phyloP scores from a whole-genome alignment of 176 grass and related monocot species.

The Pontederia crassipes region DNA sequence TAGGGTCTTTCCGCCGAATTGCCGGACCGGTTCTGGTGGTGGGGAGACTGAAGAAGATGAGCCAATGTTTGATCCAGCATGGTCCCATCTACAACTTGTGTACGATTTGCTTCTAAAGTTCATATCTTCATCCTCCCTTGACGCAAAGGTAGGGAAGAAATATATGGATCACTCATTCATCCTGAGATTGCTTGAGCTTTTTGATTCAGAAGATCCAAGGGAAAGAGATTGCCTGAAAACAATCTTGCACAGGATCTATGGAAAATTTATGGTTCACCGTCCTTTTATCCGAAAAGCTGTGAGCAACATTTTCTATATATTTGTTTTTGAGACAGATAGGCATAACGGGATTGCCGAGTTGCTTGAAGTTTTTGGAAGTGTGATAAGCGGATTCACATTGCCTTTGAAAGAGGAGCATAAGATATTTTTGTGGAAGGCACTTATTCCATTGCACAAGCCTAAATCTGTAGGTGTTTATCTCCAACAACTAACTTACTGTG shows the following conservation, averaged over 20 bases:
- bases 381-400: not conserved
- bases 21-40: not conserved
- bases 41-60: constrained; percentile 17
- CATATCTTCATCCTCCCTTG: constrained; percentile 11
- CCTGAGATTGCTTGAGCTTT: constrained; percentile 7
- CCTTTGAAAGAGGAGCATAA: constrained; percentile 14
- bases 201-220: constrained; percentile 14
- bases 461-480: constrained; percentile 12
- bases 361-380: constrained; percentile 5
- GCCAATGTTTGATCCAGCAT: constrained; percentile 13
- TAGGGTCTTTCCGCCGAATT: constrained; percentile 7
- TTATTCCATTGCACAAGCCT: constrained; percentile 8
- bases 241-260: constrained; percentile 13
- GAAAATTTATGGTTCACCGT: constrained; percentile 17
- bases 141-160: constrained; percentile 11
- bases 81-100: constrained; percentile 13
- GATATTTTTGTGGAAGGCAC: constrained; percentile 5
- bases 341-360: constrained; percentile 10
- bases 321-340: constrained; percentile 4
- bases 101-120: constrained; percentile 17
- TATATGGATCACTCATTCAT: constrained; percentile 16
- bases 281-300: constrained; percentile 11
- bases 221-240: constrained; percentile 18
- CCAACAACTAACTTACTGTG: constrained; percentile 9
- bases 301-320: constrained; percentile 9